These are phyloP conservation scores for Pseudocercospora fuligena DNA, from an alignment of 2,329 filamentous ascomycete genomes.

Conservation along the genomic window DNA sequence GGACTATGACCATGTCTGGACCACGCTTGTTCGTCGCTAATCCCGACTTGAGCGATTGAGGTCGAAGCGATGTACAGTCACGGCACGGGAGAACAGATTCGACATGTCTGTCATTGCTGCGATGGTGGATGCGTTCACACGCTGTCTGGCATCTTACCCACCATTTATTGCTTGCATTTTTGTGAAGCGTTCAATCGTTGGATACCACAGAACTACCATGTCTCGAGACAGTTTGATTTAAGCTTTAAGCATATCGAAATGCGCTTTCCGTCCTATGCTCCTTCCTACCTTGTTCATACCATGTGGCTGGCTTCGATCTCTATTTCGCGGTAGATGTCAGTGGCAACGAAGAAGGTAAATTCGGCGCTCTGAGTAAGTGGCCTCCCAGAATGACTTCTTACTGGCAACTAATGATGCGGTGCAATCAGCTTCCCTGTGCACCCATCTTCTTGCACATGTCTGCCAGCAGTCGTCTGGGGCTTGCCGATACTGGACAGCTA, in stretches of 20 bases:
- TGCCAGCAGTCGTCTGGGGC: neutral
- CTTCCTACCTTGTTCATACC: neutral
- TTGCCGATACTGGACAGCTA: no score
- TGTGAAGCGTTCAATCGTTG: conserved; percentile 15
- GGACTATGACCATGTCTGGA: conserved; percentile 71
- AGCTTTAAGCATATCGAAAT: neutral
- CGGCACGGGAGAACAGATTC: conserved; percentile 1
- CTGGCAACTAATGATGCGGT: no score
- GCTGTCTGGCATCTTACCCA: conserved; percentile 1
- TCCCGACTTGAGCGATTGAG: conserved; percentile 66
- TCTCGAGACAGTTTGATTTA: conserved; percentile 2
- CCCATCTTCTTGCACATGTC: neutral
- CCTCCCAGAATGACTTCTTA: no score
- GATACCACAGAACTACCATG: conserved; percentile 16
- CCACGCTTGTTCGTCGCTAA: conserved; percentile 84
- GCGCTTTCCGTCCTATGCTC: neutral
- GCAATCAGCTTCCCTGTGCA: no score
- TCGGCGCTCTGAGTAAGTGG: no score
- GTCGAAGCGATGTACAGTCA: neutral
- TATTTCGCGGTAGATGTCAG: no score
- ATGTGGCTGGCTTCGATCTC: neutral
- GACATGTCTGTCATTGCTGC: neutral
- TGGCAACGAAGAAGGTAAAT: no score
- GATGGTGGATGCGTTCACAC: conserved; percentile 1
- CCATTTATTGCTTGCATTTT: conserved; percentile 10